Evolutionary conservation across 2,329 filamentous ascomycete species (phyloP).

Genomic region (Paecilomyces niveus): DNA sequence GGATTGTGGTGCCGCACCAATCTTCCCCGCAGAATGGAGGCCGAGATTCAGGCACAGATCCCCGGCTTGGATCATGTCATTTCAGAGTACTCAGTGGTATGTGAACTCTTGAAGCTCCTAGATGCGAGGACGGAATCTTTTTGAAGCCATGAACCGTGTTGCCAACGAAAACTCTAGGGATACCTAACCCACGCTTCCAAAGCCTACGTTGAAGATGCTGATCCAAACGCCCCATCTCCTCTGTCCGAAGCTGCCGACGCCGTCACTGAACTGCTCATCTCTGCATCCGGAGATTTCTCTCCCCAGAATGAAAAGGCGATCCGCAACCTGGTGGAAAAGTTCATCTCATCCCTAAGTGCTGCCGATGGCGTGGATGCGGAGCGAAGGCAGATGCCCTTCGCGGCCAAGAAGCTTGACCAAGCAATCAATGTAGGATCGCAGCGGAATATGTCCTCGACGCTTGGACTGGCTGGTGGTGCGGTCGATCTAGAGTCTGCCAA

Average conservation of each 20-base stretch:
- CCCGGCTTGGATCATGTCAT: conserved; percentile 83
- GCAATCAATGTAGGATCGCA: conserved; percentile 91
- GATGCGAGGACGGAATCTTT: background rate
- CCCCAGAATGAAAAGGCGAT: conserved; percentile 68
- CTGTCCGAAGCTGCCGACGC: conserved; percentile 75
- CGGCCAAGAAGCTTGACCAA: conserved; percentile 81
- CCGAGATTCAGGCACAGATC: conserved; percentile 75
- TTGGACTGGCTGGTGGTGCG: conserved; percentile 74
- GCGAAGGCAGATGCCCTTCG: conserved; percentile 62
- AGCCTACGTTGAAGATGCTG: conserved; percentile 66
- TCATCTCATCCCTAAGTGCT: conserved; percentile 73
- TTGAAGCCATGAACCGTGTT: background rate
- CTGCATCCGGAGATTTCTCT: conserved; percentile 80
- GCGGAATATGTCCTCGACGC: conserved; percentile 90
- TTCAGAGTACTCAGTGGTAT: conserved; percentile 75
- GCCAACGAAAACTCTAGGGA: conserved; percentile 42
- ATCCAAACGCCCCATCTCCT: conserved; percentile 63
- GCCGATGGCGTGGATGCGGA: conserved; percentile 63
- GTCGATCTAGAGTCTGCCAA: conserved; percentile 95
- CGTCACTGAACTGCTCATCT: conserved; percentile 82
- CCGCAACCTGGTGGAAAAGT: conserved; percentile 77
- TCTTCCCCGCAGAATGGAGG: conserved; percentile 59
- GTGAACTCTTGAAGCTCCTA: conserved; percentile 10
- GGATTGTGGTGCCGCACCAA: background rate
- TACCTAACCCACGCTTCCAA: conserved; percentile 92